Evolutionary conservation across 139 green algal species (phyloP), one percentile per base, ranked within the genome.

Genomic region (Raphidocelis subcapitata): DNA sequence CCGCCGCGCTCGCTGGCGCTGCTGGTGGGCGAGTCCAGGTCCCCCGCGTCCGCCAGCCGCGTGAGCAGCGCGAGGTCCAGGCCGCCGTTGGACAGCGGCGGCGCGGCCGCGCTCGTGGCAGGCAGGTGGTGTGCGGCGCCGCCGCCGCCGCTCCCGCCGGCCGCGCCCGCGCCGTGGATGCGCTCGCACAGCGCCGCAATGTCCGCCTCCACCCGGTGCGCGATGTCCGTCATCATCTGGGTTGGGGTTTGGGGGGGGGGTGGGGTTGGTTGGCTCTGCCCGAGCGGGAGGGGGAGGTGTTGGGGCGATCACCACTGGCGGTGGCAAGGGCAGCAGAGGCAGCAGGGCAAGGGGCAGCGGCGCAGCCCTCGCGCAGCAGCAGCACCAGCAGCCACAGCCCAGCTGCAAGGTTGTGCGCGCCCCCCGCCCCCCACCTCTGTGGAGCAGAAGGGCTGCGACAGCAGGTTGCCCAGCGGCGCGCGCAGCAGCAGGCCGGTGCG

Each of bases 401-500:
- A 72, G 20, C 32, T 29, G 16, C 26, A 51, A 31, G 23, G 29
- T n/a, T 18, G 44, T 8, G 28, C 8, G 31, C 64, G 8, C 65
- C 18, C 16, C 56, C n/a, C 33, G 36, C n/a, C 32, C 20, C 79
- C 28, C 54, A 94, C 85, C 77, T 91, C 88, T 8, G 89, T 86
- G 29, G 82, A 92, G 76, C 88, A 95, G 72, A 94, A 94, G 37
- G 90, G 89, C 77, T 95, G 90, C 0, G 66, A 79, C 5, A 94
- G 82, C 51, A 96, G 80, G 62, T 95, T 81, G 15, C 79, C 65
- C 33, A 96, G 84, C 3, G 85, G 86, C 2, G 84, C 85, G 1
- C 73, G 69, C 26, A 92, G 66, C 44, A 93, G 75, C 49, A 84
- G 71, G 32, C 88, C 71, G 23, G 91, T 96, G 24, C 88, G 83